Evolutionary conservation across 495 filamentous ascomycete genomes (phyloP), one percentile per base, ranked within the genome.

Genomic region (Penicillium argentinense): DNA sequence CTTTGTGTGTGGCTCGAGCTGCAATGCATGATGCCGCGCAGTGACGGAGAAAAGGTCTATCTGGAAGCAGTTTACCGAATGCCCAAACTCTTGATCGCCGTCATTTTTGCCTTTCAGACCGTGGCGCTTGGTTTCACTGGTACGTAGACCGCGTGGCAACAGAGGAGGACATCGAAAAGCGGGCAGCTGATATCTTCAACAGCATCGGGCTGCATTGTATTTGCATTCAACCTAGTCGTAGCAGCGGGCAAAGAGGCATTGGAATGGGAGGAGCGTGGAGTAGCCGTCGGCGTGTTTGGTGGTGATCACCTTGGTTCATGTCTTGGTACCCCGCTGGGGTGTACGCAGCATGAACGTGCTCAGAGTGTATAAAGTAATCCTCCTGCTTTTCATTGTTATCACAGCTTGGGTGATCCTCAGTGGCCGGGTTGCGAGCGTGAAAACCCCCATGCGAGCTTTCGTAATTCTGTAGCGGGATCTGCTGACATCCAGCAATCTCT

Each of bases 1-100:
- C 59, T 87, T 3, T 71, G 75, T 1, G 73, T 89, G 2, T 74
- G 68, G 27, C 62, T 89, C 4, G 85, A 89, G 54, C 81, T 82
- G 51, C 85, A 84, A 1, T 82, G 75, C 55, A 84, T 86, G 76
- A 68, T 87, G 36, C 84, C 85, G 11, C 68, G 81, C 16, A 82
- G 76, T 16, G 83, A 85, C 4, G 85, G 84, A 19, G 74, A 79
- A 33, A 88, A 88, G 56, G 78, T 87, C 13, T 89, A 89, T 48
- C 77, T 89, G 29, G 85, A 90, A 51, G 85, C 82, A 41, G 83
- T 79, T 0, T 90, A 87, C 58, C 78, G 75, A 1, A 68, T 68
- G 23, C 86, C 86, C 1, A 76, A 76, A 9, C 81, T 85, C 47
- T 68, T 90, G 18, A 79, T 80, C 0, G 82, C 83, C 1, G 78